Evolutionary conservation across 2,329 filamentous ascomycete species (phyloP), one percentile per base, ranked within the genome.

Genomic region (Chrysosporium queenslandicum): DNA sequence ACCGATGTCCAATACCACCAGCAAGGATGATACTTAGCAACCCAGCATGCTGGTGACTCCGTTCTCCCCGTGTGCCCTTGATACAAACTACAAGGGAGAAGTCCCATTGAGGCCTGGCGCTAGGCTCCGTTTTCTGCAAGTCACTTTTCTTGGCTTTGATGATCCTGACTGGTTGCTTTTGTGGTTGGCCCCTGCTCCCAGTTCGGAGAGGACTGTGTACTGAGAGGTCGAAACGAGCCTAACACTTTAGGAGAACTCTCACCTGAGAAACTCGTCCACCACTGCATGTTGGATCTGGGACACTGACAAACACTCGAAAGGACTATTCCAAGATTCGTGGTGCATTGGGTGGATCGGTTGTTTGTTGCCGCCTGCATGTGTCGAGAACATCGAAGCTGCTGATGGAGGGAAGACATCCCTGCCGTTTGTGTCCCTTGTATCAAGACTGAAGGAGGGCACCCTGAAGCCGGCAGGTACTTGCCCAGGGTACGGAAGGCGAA

Each of bases 101-200:
- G 30, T 47, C 30, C 45, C 18, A n/a, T 37, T n/a, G 32, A 27
- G 16, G 46, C n/a, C 46, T 27, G 32, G 14, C 12, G 20, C 23
- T 16, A 39, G 46, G 8, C 46, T 39, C 34, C 8, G 7, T 27
- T 21, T 49, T 30, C 34, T 49, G 46, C 46, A 40, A 39, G 46
- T 40, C 34, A 49, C 46, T 49, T 34, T 14, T 34, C 46, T 49
- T 49, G 36, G 46, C 46, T 12, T 30, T 41, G 46, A 30, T 49
- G 46, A 49, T 49, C 46, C 36, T 40, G 21, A 21, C 46, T 48
- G 46, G 46, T 29, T n/a, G 21, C 8, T 29, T 40, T 49, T 49
- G 29, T 40, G 23, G 34, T 34, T 46, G 43, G 43, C 43, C 29
- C 43, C 43, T 46, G 43, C 43, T 20, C 18, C 14, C 27, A 21